Evolutionary conservation across 257 asterid genomes (phyloP), one percentile per base, ranked within the genome.

Genomic region (Leonotis leonurus): DNA sequence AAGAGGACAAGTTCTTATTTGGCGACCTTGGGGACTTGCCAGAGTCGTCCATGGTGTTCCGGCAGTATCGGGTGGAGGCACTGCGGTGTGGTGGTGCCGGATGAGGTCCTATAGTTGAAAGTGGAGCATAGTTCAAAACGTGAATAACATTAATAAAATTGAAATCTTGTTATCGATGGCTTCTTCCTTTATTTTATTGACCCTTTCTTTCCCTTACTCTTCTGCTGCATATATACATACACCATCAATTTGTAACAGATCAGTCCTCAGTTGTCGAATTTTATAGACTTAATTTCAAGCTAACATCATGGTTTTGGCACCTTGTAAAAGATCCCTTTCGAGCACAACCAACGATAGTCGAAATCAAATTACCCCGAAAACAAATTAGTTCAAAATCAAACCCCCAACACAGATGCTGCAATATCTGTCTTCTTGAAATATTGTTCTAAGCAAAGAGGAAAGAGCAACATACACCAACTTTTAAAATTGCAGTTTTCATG

Each of bases 1-100:
- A 88, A 9, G 96, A 88, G 81, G 95, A 88, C 20, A 75, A 88
- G 70, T 70, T 78, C 11, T 41, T 88, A 60, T 88, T 76, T 6
- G 95, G 96, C 7, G 96, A 88, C 46, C 88, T 88, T 0, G 95
- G 92, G 1, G 96, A 88, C 75, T 56, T 88, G 74, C 95, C 96
- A 41, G 96, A 88, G 44, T 88, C 69, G 9, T 71, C 88, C 2
- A 65, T 78, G 75, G 95, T 85, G 53, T 83, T 85, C 82, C 82
- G 85, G 64, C 74, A 77, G 56, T 60, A 45, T 4, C 3, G 73
- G 25, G 69, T 70, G 59, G 78, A 72, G 62, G 67, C 84, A 6
- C 66, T 88, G 20, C 80, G 86, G 22, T 76, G 69, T 8, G 81
- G 70, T 4, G 70, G 84, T 40, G 61, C 77, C 30, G 80, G 80